These are phyloP conservation scores for Stachybotrys chartarum DNA, from an alignment of 2,329 filamentous ascomycete species.

Conservation along the genomic window DNA sequence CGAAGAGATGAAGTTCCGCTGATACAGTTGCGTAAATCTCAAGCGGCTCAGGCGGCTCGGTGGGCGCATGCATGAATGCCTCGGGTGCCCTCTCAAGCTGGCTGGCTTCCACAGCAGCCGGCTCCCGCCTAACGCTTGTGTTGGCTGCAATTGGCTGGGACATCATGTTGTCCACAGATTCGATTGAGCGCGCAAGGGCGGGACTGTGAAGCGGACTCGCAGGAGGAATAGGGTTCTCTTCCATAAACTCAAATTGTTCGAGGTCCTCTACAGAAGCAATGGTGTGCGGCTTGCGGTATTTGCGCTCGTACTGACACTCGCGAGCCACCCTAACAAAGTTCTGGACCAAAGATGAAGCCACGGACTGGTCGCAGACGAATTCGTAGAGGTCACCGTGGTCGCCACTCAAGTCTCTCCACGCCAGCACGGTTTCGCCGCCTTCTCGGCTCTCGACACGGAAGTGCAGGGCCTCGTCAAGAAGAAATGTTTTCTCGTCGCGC, in stretches of 20 bases:
- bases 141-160: constrained; percentile 41
- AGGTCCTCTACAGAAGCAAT: constrained; percentile 78
- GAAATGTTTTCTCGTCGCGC: constrained; percentile 94
- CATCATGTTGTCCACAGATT: constrained; percentile 51
- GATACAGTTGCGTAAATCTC: constrained; percentile 69
- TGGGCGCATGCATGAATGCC: constrained; percentile 11
- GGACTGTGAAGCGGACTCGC: constrained; percentile 58
- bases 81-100: constrained; percentile 17
- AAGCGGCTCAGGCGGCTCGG: constrained; percentile 53
- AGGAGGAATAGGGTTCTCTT: constrained; percentile 55
- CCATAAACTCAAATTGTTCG: constrained; percentile 70
- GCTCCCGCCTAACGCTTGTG: constrained; percentile 36
- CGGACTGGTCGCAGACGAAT: constrained; percentile 82
- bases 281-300: constrained; percentile 74
- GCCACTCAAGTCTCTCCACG: constrained; percentile 91
- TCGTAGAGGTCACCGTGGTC: constrained; percentile 95
- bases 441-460: constrained; percentile 79
- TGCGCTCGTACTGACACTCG: constrained; percentile 97
- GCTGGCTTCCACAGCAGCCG: constrained; percentile 14
- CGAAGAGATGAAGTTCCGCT: constrained; percentile 88
- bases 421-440: constrained; percentile 76
- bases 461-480: constrained; percentile 86
- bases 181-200: constrained; percentile 43
- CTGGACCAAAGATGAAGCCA: constrained; percentile 62
- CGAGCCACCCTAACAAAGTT: constrained; percentile 77